Conservation (phyloP, 768 basidiomycete species). For the Phylloporus sp. region DNA sequence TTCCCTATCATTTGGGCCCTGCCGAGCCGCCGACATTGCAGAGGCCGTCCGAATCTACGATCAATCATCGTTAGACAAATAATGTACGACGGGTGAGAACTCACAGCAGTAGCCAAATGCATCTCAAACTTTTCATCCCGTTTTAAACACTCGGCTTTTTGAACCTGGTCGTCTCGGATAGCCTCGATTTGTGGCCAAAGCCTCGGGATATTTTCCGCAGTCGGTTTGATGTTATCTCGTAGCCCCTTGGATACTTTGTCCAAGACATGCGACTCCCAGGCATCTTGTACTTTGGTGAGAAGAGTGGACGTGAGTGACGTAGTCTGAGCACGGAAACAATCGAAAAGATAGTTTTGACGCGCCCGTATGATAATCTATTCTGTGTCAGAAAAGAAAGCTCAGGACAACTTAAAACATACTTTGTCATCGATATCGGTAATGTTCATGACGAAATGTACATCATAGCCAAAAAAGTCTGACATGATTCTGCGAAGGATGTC, state of each 20-base stretch:
- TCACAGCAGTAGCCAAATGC: conserved; percentile 76
- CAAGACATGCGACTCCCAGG: conserved; percentile 65
- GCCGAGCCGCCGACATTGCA: conserved; percentile 52
- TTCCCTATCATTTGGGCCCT: conserved; percentile 39
- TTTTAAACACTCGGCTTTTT: conserved; percentile 68
- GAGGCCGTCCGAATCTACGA: conserved; percentile 45
- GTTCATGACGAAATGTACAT: conserved; percentile 99
- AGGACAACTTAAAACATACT: conserved; percentile 41
- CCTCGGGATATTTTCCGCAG: conserved; percentile 45
- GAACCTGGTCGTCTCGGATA: conserved; percentile 49
- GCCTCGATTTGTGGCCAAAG: conserved; percentile 55
- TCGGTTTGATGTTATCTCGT: conserved; percentile 44
- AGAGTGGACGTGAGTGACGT: conserved; percentile 54
- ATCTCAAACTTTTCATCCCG: conserved; percentile 92
- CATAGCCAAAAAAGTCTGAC: conserved; percentile 94
- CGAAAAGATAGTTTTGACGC: conserved; percentile 71
- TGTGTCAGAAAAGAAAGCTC: conserved; percentile 3
- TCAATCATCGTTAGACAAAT: conserved; percentile 12
- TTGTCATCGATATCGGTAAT: conserved; percentile 99
- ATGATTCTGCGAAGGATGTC: conserved; percentile 59
- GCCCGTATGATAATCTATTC: conserved; percentile 88
- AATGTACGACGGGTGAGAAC: conserved; percentile 26
- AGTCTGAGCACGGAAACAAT: conserved; percentile 56
- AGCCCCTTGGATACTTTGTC: conserved; percentile 65
- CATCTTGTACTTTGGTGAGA: conserved; percentile 49